Evolutionary conservation across 23 red algal genomes (phyloP).

Genomic region (Gracilariopsis chorda): DNA sequence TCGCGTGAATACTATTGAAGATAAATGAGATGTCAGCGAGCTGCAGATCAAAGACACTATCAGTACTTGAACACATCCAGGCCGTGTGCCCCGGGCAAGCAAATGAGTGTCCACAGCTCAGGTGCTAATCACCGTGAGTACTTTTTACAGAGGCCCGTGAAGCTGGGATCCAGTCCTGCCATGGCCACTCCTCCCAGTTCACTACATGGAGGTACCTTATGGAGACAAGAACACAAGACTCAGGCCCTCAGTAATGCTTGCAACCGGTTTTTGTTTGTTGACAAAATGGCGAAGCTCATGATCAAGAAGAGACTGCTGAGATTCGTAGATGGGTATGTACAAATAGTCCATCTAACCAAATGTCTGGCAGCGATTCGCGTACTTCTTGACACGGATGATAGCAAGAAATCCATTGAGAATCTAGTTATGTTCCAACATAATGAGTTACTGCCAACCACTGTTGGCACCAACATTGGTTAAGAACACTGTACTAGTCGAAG

Average conservation of each 20-base stretch:
- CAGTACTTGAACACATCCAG: no score
- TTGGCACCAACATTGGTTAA: no score
- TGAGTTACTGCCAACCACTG: no score
- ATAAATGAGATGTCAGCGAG: no score
- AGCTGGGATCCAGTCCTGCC: no score
- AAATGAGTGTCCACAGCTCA: no score
- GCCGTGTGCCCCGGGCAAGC: no score
- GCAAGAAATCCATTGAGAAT: constrained; percentile 88
- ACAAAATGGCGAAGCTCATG: constrained; percentile 92
- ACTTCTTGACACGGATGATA: constrained; percentile 84
- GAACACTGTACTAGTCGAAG: constrained; percentile 89
- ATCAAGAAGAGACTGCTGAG: constrained; percentile 94
- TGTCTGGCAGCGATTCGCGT: constrained; percentile 84
- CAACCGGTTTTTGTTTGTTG: constrained; percentile 88
- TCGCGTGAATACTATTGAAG: constrained; percentile 90
- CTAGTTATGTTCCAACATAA: constrained; percentile 87
- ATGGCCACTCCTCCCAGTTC: no score
- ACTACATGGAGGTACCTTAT: constrained; percentile 85
- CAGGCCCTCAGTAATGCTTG: constrained; percentile 98
- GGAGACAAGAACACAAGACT: constrained; percentile 77
- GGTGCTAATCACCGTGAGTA: no score
- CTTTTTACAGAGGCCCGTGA: no score
- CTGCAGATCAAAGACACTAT: no score
- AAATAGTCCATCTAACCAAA: constrained; percentile 80
- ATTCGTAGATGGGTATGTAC: constrained; percentile 95